Percentiles rank a stretch among this genome's conserved stretches.
phyloP scores from a whole-genome alignment of 306 rosid species.

The Spatholobus suberectus region DNA sequence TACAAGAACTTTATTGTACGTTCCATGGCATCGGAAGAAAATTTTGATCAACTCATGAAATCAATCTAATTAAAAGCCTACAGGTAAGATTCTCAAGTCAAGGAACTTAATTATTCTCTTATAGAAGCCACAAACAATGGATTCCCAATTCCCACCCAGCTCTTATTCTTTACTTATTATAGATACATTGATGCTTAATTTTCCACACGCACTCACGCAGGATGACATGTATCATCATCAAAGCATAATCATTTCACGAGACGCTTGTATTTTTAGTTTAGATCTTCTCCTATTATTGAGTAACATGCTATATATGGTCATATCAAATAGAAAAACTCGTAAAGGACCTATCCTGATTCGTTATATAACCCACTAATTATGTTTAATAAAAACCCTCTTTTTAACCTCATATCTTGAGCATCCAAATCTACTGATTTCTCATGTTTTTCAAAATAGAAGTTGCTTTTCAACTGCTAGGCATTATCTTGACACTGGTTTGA shows the following conservation, averaged over 20 bases:
- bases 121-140: constrained; percentile 41
- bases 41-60: background rate
- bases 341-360: background rate
- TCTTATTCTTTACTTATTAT: constrained; percentile 31
- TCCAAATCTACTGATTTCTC: background rate
- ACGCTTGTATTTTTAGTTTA: background rate
- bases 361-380: background rate
- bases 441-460: background rate
- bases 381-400: background rate
- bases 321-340: no score
- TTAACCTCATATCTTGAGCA: background rate
- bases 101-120: constrained; percentile 24
- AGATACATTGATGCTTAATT: background rate
- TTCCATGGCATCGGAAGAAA: background rate
- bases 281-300: no score
- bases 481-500: constrained; percentile 12
- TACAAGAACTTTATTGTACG: background rate
- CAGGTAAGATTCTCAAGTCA: constrained; percentile 19
- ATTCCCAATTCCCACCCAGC: constrained; percentile 37
- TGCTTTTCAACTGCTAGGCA: constrained; percentile 1
- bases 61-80: constrained; percentile 1
- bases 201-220: background rate
- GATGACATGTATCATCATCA: constrained; percentile 6
- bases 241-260: background rate
- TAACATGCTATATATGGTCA: no score